A percentile compares a stretch with the other conserved stretches of the same genome.
phyloP scores from a whole-genome alignment of 495 filamentous ascomycete species.

The Lophium mytilinum region DNA sequence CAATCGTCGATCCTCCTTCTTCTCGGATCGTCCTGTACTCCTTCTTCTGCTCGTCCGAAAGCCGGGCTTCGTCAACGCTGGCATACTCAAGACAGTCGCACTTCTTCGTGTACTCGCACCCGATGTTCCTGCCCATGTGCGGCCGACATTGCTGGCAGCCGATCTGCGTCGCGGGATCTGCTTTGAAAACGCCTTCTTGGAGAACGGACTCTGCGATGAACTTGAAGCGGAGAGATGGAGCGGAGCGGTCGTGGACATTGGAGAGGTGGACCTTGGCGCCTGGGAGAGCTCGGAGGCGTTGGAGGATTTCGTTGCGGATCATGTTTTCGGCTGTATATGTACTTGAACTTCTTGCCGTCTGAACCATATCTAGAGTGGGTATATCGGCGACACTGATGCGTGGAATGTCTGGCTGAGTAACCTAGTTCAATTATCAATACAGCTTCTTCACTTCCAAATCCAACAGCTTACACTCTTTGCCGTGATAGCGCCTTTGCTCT shows the following conservation, averaged over 20 bases:
- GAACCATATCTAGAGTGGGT: constrained; percentile 28
- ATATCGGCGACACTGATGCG: constrained; percentile 20
- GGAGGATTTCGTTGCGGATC: constrained; percentile 27
- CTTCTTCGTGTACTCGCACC: constrained; percentile 32
- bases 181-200: constrained; percentile 27
- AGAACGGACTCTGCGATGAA: constrained; percentile 30
- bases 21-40: neutral
- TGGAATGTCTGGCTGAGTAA: neutral
- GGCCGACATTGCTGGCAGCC: constrained; percentile 32
- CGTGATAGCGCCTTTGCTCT: constrained; percentile 24
- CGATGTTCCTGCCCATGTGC: constrained; percentile 34
- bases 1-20: constrained; percentile 12
- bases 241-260: constrained; percentile 26
- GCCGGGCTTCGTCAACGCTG: constrained; percentile 26
- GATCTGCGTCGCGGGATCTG: constrained; percentile 21
- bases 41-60: constrained; percentile 6
- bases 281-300: constrained; percentile 19
- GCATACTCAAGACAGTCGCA: constrained; percentile 37
- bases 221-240: constrained; percentile 32
- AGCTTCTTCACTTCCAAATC: neutral
- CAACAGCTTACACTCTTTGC: constrained; percentile 17
- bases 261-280: constrained; percentile 19
- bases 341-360: constrained; percentile 10
- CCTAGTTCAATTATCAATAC: no score
- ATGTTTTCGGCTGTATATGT: constrained; percentile 12